Base-by-base conservation (phyloP, 2,329 filamentous ascomycete genomes). In the Exophiala spinifera region DNA sequence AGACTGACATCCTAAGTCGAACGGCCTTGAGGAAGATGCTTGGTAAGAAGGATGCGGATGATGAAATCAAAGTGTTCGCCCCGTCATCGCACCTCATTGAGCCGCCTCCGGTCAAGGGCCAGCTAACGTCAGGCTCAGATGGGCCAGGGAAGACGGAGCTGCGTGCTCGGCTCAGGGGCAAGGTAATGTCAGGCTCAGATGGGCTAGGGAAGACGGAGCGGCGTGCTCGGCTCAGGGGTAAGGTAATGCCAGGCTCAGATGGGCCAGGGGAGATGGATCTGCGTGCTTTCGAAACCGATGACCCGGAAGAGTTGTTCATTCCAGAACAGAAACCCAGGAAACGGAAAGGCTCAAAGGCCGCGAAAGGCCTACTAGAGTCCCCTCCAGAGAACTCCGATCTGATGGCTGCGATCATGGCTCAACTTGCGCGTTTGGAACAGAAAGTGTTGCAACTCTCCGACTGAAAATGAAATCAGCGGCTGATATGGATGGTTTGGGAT, bases 371-470 rank as follows among this genome's bases (percentile, higher is more conserved):
- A 42, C n/a, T 42, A 15, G 39, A 42, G 39, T 10, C 39, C 13
- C 17, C 7, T 10, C 39, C 39, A 42, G 39, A 42, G 39, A 19
- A 19, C 4, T 13, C 39, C 20, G 17, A 42, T 42, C 7, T 42
- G 17, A 42, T 42, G 39, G 39, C 39, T 42, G 17, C 39, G 39
- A 20, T 42, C 17, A 42, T 42, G 17, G 39, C 39, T 21, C 17
- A 42, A 42, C 17, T 42, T 10, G 39, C 39, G n/a, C 39, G 39
- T 17, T 42, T 42, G 39, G 39, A 42, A 42, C 39, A 42, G 20
- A 42, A 42, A 17, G 14, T 42, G 39, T 42, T 15, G 39, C 17
- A 42, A 42, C 39, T 42, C 39, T 42, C 39, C n/a, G 39, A 42
- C 39, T 42, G 39, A 42, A 19, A 19, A 15, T 42, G 39, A 42